Conservation (phyloP, 805 yeast genomes). For the Barnettozyma pratensis region DNA sequence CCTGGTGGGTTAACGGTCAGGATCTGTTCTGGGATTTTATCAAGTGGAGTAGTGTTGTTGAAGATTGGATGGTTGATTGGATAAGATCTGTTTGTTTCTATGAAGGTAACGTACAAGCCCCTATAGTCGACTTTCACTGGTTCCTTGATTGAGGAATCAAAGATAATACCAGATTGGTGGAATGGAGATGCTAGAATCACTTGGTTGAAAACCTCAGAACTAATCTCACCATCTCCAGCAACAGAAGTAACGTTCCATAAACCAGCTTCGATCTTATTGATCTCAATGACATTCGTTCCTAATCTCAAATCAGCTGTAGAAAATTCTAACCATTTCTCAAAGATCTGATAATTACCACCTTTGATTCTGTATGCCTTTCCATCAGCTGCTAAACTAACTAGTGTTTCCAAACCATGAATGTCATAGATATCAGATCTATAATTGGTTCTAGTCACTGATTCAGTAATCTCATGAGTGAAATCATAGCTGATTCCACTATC, state of each 20-base stretch:
- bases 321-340: conserved; percentile 32
- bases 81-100: conserved; percentile 23
- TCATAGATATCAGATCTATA: conserved; percentile 36
- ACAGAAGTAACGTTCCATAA: conserved; percentile 10
- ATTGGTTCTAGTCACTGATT: conserved; percentile 39
- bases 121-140: conserved; percentile 31
- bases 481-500: conserved; percentile 20
- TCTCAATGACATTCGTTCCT: conserved; percentile 25
- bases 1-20: conserved; percentile 12
- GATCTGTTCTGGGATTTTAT: conserved; percentile 5
- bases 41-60: neutral
- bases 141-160: conserved; percentile 5
- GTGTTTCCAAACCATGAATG: conserved; percentile 39
- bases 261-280: conserved; percentile 11
- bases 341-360: conserved; percentile 44
- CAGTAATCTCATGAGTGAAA: conserved; percentile 30
- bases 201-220: conserved; percentile 30
- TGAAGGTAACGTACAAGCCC: conserved; percentile 33
- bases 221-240: neutral
- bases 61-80: conserved; percentile 18
- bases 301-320: conserved; percentile 30
- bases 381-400: conserved; percentile 35
- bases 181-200: conserved; percentile 42
- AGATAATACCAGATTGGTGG: conserved; percentile 26
- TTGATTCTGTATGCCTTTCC: conserved; percentile 28